Conservation (phyloP, 257 asterid genomes). For the Osmanthus fragrans region DNA sequence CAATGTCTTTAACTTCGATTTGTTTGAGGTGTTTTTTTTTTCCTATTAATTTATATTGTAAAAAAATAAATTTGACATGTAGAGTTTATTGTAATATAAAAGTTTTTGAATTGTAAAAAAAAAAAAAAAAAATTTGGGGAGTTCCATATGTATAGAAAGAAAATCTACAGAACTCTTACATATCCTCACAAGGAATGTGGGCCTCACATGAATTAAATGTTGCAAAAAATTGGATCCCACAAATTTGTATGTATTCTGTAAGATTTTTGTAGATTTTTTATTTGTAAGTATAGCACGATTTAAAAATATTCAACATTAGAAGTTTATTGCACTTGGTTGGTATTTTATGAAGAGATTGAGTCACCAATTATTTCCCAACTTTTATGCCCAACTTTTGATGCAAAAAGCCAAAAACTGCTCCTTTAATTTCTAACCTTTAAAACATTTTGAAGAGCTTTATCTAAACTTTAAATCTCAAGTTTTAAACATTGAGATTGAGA, state of each 20-base stretch:
- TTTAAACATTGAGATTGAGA: background rate
- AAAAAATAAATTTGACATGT: background rate
- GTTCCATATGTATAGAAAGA: too few relatives aligned
- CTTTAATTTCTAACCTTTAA: background rate
- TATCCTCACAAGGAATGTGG: too few relatives aligned
- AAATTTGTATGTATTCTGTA: too few relatives aligned
- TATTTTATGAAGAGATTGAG: background rate
- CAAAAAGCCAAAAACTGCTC: background rate
- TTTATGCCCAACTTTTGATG: background rate
- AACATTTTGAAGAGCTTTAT: background rate
- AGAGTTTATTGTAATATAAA: background rate
- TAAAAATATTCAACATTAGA: background rate
- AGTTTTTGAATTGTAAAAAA: background rate
- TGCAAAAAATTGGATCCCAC: too few relatives aligned
- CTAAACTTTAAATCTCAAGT: too few relatives aligned
- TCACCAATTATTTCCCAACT: background rate
- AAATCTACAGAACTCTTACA: too few relatives aligned
- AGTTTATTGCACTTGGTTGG: background rate
- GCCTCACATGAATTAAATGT: too few relatives aligned
- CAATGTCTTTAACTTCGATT: slow-evolving; percentile 16
- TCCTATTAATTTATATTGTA: background rate
- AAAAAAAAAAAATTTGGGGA: too few relatives aligned
- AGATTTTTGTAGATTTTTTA: too few relatives aligned
- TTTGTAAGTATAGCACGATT: too few relatives aligned
- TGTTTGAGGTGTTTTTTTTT: background rate